Conservation (phyloP, 1,284 basidiomycete genomes). For the Dichomitus squalens region DNA sequence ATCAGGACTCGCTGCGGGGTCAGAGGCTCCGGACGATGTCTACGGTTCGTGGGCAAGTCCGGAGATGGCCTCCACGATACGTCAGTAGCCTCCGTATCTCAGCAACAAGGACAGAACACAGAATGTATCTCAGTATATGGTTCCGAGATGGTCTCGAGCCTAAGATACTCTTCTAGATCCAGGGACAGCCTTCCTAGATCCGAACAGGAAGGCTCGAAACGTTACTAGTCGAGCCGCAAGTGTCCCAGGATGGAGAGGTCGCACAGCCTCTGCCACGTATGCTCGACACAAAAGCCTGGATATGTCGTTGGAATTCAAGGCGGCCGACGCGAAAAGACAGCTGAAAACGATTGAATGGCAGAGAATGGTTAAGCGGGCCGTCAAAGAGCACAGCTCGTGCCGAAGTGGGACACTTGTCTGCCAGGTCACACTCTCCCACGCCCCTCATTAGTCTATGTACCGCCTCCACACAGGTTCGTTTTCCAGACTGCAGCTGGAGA, state of each 20-base stretch:
- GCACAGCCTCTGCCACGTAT: neutral
- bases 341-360: neutral
- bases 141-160: neutral
- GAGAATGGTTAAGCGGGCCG: constrained; percentile 14
- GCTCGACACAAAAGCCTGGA: neutral
- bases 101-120: neutral
- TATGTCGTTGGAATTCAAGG: neutral
- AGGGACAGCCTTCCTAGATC: constrained; percentile 4
- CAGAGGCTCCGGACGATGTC: constrained; percentile 13
- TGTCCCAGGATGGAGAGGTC: neutral
- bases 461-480: constrained; percentile 16
- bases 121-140: neutral
- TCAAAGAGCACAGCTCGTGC: constrained; percentile 15
- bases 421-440: constrained; percentile 9
- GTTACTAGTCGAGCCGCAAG: neutral
- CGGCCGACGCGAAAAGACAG: neutral
- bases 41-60: constrained; percentile 16
- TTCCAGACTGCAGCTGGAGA: constrained; percentile 1
- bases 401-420: neutral
- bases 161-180: neutral
- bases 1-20: constrained; percentile 13
- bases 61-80: constrained; percentile 1
- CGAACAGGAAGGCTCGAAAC: constrained; percentile 2
- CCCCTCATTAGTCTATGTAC: neutral
- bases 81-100: neutral